Conservation (phyloP, 2,329 filamentous ascomycete genomes). For the Akanthomyces uredinophilus region DNA sequence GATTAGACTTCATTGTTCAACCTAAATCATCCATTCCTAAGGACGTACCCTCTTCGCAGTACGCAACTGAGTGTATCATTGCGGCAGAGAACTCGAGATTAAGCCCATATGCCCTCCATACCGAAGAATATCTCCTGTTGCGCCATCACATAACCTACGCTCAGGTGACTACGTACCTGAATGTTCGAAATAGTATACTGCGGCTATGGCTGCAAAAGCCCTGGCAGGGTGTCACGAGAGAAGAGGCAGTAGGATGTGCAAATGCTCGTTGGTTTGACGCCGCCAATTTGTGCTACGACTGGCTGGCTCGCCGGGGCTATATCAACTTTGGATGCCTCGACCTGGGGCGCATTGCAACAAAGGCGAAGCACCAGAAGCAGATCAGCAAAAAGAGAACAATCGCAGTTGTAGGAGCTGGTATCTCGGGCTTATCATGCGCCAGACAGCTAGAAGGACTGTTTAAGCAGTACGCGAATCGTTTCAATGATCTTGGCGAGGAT, state of each 20-base stretch:
- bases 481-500: constrained; percentile 59
- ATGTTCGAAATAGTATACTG: constrained; percentile 91
- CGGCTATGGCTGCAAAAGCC: constrained; percentile 86
- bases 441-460: constrained; percentile 86
- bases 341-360: constrained; percentile 48
- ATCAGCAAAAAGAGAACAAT: constrained; percentile 59
- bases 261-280: constrained; percentile 85
- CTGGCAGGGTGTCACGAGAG: constrained; percentile 70
- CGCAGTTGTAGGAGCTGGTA: constrained; percentile 86
- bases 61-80: constrained; percentile 85
- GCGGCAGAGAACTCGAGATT: constrained; percentile 86
- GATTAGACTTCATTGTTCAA: constrained; percentile 51
- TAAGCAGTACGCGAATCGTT: constrained; percentile 67
- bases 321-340: constrained; percentile 95
- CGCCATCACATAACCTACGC: constrained; percentile 76
- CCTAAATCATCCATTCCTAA: constrained; percentile 81
- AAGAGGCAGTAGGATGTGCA: constrained; percentile 87
- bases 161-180: constrained; percentile 92
- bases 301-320: constrained; percentile 84
- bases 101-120: constrained; percentile 82
- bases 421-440: constrained; percentile 87
- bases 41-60: constrained; percentile 66
- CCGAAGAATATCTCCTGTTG: constrained; percentile 75
- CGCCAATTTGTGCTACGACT: constrained; percentile 84
- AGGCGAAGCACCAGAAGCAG: constrained; percentile 30